Percentiles rank a stretch among this genome's conserved stretches.
These are phyloP conservation scores for Anisodus acutangulus DNA, from an alignment of 257 asterid genomes.

Conservation along the genomic window DNA sequence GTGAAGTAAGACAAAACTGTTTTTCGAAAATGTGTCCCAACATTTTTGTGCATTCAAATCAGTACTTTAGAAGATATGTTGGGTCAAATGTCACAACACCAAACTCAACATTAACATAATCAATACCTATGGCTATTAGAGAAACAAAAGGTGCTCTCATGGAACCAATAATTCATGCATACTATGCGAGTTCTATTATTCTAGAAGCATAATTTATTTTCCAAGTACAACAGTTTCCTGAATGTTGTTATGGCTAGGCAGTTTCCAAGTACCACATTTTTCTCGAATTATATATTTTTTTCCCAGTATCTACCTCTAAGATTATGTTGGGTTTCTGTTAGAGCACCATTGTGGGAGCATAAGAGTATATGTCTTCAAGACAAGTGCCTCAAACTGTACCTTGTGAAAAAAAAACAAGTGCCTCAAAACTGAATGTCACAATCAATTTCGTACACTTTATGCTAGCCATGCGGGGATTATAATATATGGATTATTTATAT, in stretches of 20 bases:
- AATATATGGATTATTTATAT: too few species aligned
- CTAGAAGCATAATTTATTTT: neutral
- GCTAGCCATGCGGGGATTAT: too few species aligned
- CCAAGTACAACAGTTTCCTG: constrained; percentile 40
- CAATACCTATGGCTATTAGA: neutral
- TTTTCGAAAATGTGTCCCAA: too few species aligned
- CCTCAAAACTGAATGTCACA: neutral
- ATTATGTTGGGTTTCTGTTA: neutral
- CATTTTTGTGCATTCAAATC: too few species aligned
- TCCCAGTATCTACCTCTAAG: neutral
- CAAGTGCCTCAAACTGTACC: neutral
- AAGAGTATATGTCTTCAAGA: neutral
- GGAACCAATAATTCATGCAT: constrained; percentile 13
- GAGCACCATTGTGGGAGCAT: neutral
- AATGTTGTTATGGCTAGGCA: constrained; percentile 87
- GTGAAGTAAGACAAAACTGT: too few species aligned
- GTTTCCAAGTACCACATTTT: constrained; percentile 73
- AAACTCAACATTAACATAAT: neutral
- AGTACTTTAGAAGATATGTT: neutral
- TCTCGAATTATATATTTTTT: neutral
- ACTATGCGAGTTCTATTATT: neutral
- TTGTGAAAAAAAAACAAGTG: too few species aligned
- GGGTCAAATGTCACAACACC: neutral
- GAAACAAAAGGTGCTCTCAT: neutral
- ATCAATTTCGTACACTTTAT: neutral